phyloP scores from a whole-genome alignment of 441 rosid species.

The Populus hybrid region DNA sequence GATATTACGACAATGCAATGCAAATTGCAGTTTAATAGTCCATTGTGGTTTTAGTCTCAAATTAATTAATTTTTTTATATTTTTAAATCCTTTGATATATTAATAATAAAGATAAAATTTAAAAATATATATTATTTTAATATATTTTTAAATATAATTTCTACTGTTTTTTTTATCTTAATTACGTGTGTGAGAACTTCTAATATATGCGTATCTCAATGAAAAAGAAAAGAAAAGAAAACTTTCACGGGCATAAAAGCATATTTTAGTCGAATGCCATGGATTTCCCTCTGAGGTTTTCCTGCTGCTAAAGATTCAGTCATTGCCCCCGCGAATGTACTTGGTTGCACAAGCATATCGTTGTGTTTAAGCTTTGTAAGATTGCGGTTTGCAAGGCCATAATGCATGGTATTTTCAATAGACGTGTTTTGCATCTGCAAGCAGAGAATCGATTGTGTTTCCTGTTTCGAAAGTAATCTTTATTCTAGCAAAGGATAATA shows the following conservation, averaged over 20 bases:
- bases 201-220: not conserved
- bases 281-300: not conserved
- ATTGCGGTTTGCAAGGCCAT: not conserved
- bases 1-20: not conserved
- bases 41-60: no score
- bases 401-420: not conserved
- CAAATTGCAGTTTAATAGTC: not conserved
- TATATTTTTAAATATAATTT: no score
- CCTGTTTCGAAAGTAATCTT: not conserved
- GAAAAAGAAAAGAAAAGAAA: not conserved
- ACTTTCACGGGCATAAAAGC: not conserved
- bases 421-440: not conserved
- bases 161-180: no score
- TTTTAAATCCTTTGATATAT: no score
- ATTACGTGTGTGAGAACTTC: no score
- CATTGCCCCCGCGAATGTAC: not conserved
- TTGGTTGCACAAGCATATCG: not conserved
- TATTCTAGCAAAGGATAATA: not conserved
- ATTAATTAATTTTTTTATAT: no score
- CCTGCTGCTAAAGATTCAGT: not conserved
- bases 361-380: not conserved
- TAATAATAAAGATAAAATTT: no score
- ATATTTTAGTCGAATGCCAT: not conserved
- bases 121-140: no score
- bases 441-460: constrained; percentile 1